Evolutionary conservation across 495 filamentous ascomycete species (phyloP).

Genomic region (Durotheca rogersii): DNA sequence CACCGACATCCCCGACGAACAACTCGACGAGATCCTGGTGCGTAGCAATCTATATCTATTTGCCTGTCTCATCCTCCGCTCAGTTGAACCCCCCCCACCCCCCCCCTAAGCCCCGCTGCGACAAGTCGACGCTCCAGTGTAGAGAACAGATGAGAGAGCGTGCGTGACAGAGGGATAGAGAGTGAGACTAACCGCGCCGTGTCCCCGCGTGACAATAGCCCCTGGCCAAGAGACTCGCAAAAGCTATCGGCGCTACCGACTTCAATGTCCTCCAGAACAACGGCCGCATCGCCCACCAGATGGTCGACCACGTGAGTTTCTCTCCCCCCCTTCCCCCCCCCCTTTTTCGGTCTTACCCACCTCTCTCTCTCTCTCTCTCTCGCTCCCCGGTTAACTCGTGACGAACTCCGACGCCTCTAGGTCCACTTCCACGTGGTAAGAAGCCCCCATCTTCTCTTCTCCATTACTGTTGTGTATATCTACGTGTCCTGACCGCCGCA

Average conservation of each 20-base stretch:
- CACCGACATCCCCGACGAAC: conserved; percentile 88
- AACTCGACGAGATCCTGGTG: conserved; percentile 80
- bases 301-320: conserved; percentile 79
- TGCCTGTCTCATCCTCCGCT: too few relatives aligned
- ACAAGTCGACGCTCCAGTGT: too few relatives aligned
- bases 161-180: too few relatives aligned
- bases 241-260: conserved; percentile 70
- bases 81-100: too few relatives aligned
- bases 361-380: not conserved
- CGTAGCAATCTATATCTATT: too few relatives aligned
- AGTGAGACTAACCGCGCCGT: too few relatives aligned
- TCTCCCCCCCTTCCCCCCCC: not conserved
- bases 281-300: conserved; percentile 87
- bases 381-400: not conserved
- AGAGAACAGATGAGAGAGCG: too few relatives aligned
- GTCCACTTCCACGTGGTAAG: conserved; percentile 92
- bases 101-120: too few relatives aligned
- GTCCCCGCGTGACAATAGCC: conserved; percentile 59
- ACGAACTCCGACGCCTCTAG: conserved; percentile 38
- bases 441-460: not conserved
- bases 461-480: too few relatives aligned
- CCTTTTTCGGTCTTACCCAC: not conserved
- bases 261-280: conserved; percentile 99
- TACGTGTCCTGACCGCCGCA: conserved; percentile 15
- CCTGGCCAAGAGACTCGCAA: conserved; percentile 81